A percentile compares a stretch with the other conserved stretches of the same genome.
Conservation (phyloP, 2,329 filamentous ascomycete species). For the Arthrobotrys iridis region DNA sequence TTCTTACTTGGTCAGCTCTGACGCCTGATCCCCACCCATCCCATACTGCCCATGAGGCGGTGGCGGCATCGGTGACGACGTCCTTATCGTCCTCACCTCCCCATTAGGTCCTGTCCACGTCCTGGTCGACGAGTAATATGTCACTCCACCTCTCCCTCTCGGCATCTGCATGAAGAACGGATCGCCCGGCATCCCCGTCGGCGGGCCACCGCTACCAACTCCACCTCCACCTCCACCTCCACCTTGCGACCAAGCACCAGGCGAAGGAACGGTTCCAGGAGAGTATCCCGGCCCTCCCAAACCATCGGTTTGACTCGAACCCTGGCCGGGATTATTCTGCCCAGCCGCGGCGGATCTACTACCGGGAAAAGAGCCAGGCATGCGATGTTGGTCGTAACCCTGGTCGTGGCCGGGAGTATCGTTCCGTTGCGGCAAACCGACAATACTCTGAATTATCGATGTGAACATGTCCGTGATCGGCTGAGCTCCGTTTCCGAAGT, state of each 20-base stretch:
- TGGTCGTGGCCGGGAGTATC: conserved; percentile 1
- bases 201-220: too few species aligned
- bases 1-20: conserved; percentile 35
- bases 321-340: conserved; percentile 39
- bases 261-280: not conserved
- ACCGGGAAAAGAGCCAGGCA: conserved; percentile 14
- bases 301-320: conserved; percentile 39
- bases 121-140: conserved; percentile 48
- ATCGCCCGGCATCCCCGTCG: conserved; percentile 18
- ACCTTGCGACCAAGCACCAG: conserved; percentile 6
- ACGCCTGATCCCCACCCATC: not conserved
- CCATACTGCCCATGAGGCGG: conserved; percentile 12
- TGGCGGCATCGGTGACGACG: conserved; percentile 45
- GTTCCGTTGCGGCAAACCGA: conserved; percentile 15
- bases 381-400: not conserved
- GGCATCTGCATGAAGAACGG: conserved; percentile 46
- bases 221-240: too few species aligned
- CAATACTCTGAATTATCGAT: conserved; percentile 52
- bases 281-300: conserved; percentile 18
- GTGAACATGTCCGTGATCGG: conserved; percentile 49
- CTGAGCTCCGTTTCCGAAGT: conserved; percentile 30
- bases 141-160: conserved; percentile 29
- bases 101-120: conserved; percentile 48
- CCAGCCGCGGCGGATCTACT: conserved; percentile 16
- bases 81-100: conserved; percentile 43